Conservation (phyloP, 2,329 filamentous ascomycete genomes). For the Ramichloridium luteum region DNA sequence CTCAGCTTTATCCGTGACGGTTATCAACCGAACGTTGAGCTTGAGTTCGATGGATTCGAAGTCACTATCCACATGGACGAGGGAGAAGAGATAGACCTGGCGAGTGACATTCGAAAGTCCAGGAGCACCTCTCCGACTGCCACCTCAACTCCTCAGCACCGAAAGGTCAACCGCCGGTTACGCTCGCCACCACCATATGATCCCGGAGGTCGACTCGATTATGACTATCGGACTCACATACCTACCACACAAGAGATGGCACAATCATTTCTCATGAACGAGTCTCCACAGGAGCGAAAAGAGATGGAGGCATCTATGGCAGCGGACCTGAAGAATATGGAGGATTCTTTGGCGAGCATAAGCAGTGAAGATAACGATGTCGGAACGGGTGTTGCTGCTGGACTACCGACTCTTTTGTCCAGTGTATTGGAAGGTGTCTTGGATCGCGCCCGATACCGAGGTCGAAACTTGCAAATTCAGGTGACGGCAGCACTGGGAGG, state of each 20-base stretch:
- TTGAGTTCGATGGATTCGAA: constrained; percentile 72
- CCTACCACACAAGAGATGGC: constrained; percentile 63
- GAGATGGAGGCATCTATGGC: constrained; percentile 58
- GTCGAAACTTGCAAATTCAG: constrained; percentile 5
- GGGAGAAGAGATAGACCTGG: constrained; percentile 4
- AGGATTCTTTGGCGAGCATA: constrained; percentile 44
- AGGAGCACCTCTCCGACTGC: constrained; percentile 16
- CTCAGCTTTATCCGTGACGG: constrained; percentile 81
- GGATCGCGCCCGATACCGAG: constrained; percentile 31
- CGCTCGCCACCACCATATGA: constrained; percentile 19
- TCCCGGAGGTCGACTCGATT: constrained; percentile 15
- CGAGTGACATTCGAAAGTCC: constrained; percentile 27
- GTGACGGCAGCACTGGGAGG: not conserved
- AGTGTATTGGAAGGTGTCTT: constrained; percentile 62
- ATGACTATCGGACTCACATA: constrained; percentile 31
- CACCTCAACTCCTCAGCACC: constrained; percentile 21
- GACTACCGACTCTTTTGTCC: constrained; percentile 57
- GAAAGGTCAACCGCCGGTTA: constrained; percentile 25
- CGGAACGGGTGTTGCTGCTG: constrained; percentile 60
- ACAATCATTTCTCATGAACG: constrained; percentile 63
- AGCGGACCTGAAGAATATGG: constrained; percentile 43
- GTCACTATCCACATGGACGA: constrained; percentile 36
- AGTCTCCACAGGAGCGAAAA: constrained; percentile 52
- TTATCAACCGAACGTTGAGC: constrained; percentile 67
- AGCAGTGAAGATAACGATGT: constrained; percentile 46